These are phyloP conservation scores for Fusarium sp. DNA, from an alignment of 2,329 filamentous ascomycete genomes.

Conservation along the genomic window DNA sequence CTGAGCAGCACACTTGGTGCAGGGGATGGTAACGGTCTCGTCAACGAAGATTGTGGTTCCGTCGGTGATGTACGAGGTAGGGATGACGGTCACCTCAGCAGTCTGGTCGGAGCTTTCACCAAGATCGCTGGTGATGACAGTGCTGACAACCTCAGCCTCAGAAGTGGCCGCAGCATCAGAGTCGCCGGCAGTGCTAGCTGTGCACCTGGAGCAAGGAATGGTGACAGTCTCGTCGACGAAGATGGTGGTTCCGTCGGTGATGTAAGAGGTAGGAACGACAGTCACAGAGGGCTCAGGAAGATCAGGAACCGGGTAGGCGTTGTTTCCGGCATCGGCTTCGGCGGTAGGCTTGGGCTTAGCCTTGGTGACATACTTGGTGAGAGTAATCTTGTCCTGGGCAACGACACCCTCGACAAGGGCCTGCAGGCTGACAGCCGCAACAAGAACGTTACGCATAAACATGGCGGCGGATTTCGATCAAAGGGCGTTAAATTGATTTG, in stretches of 20 bases:
- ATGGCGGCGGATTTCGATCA: constrained; percentile 34
- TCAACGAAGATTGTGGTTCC: constrained; percentile 42
- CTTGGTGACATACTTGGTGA: constrained; percentile 30
- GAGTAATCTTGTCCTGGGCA: constrained; percentile 39
- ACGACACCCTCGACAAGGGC: constrained; percentile 37
- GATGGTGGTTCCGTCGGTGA: constrained; percentile 39
- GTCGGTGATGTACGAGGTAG: constrained; percentile 37
- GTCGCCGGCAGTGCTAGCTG: constrained; percentile 23
- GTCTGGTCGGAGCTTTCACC: constrained; percentile 25
- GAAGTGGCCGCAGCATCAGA: constrained; percentile 21
- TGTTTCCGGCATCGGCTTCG: constrained; percentile 8
- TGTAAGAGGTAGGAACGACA: constrained; percentile 37
- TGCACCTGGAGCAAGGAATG: constrained; percentile 39
- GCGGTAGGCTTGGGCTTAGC: constrained; percentile 27
- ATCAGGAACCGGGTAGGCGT: constrained; percentile 18
- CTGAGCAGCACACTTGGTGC: constrained; percentile 31
- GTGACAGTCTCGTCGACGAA: constrained; percentile 38
- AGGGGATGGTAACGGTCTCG: constrained; percentile 39
- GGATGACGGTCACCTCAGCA: constrained; percentile 30
- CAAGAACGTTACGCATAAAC: constrained; percentile 43
- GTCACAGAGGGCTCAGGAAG: constrained; percentile 19
- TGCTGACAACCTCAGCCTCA: constrained; percentile 17
- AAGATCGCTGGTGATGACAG: constrained; percentile 21
- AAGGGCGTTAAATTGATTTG: constrained; percentile 10
- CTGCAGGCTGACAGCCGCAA: constrained; percentile 45